Conservation (phyloP, 2,329 filamentous ascomycete species). For the Fusarium pseudonygamai region DNA sequence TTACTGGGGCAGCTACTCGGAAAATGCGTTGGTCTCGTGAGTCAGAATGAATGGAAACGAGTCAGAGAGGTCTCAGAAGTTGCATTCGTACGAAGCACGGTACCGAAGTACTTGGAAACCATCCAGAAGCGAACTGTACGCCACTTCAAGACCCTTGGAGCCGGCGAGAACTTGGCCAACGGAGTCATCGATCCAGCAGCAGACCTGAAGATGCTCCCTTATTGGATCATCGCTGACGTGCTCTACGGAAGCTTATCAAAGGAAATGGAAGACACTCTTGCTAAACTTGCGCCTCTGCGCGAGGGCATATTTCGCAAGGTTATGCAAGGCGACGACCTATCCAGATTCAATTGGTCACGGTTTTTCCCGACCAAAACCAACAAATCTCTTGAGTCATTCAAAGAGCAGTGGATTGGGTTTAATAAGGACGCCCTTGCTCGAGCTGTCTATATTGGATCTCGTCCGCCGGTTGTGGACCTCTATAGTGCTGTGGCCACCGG, state of each 20-base stretch:
- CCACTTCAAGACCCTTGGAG: neutral
- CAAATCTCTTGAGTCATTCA: neutral
- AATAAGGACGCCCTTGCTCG: neutral
- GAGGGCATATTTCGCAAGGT: neutral
- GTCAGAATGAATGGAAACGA: neutral
- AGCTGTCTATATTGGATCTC: neutral
- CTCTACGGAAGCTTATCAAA: neutral
- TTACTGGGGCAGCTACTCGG: rapidly evolving
- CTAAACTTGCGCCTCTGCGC: neutral
- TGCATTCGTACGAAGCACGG: neutral
- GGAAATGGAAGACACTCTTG: neutral
- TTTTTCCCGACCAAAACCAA: neutral
- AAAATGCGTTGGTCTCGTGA: neutral
- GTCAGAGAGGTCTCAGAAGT: neutral
- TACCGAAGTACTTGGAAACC: neutral
- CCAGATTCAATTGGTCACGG: neutral
- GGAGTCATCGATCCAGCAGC: neutral
- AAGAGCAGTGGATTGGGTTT: neutral
- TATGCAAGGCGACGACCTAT: neutral
- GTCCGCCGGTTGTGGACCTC: neutral
- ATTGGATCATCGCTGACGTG: neutral
- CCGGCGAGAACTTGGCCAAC: neutral
- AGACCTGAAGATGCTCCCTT: neutral
- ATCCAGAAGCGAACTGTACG: neutral
- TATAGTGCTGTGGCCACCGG: neutral